Base-by-base conservation (phyloP, 2,329 filamentous ascomycete genomes). In the Sporothrix brunneoviolacea region DNA sequence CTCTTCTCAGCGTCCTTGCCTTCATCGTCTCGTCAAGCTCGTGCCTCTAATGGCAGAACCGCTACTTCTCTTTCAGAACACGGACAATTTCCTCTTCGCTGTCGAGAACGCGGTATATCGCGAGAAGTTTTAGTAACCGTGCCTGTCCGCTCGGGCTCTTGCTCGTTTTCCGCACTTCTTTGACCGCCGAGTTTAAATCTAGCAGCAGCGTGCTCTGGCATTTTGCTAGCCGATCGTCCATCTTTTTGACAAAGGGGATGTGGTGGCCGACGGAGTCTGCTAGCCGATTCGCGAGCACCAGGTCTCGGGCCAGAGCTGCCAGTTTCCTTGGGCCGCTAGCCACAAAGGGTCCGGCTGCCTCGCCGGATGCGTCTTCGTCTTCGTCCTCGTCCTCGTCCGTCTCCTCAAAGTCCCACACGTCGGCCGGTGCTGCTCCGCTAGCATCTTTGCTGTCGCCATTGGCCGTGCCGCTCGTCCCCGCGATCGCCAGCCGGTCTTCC, bases 401-500 rank as follows among this genome's bases (percentile, higher is more conserved):
- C 13, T 46, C 49, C 27, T 39, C 21, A 3, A 32, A 12, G n/a
- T 46, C 47, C 8, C 22, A 30, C 24, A 38, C 40, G 24, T 45
- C 37, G 18, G 8, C 27, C 21, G 32, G 16, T 40, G 19, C 36
- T 37, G 19, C 22, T 9, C 16, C 2, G n/a, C 30, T 33, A n/a
- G 10, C 59, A 5, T 67, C 63, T 13, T 62, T 59, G 2, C 67
- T 62, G 13, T 61, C 9, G 28, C 27, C 39, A 12, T 62, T 53
- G 35, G 52, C 57, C 12, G 60, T 55, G n/a, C 13, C n/a, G n/a
- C n/a, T n/a, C n/a, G n/a, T n/a, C n/a, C n/a, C 37, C 3, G 66
- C 75, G 21, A 88, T 70, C 40, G 80, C 76, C 22, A 91, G 65
- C 30, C 73, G 70, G 36, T 75, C 76, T 63, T 91, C 87, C 39